These are phyloP conservation scores for Tremellales sp. DNA, from an alignment of 1,284 basidiomycete species.

Conservation along the genomic window DNA sequence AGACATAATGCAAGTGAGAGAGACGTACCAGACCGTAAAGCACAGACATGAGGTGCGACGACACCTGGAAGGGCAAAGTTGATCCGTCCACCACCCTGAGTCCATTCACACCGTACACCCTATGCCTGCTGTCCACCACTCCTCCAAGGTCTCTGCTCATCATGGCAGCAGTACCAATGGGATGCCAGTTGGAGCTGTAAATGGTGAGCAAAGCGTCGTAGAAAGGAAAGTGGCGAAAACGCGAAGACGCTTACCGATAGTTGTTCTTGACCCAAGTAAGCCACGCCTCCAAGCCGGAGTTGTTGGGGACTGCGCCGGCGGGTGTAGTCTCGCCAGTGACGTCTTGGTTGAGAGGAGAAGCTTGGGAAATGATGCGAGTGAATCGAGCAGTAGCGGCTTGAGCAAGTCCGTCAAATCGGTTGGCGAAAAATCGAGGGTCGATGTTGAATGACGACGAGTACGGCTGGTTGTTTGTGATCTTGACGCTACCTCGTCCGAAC, in stretches of 20 bases:
- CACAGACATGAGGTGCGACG: conserved; percentile 37
- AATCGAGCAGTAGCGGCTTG: conserved; percentile 37
- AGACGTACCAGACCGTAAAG: conserved; percentile 36
- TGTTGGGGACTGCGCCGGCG: conserved; percentile 31
- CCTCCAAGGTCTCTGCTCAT: conserved; percentile 59
- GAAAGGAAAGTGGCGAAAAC: no score
- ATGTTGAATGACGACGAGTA: conserved; percentile 25
- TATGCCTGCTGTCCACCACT: conserved; percentile 50
- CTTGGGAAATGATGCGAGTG: conserved; percentile 34
- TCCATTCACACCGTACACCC: conserved; percentile 54
- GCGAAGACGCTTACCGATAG: no score
- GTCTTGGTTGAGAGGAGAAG: conserved; percentile 23
- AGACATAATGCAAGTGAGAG: no score
- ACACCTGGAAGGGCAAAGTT: conserved; percentile 36
- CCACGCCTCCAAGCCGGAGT: conserved; percentile 41
- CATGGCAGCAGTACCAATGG: conserved; percentile 62
- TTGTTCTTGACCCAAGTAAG: conserved; percentile 36
- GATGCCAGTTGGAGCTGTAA: conserved; percentile 46
- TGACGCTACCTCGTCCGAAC: conserved; percentile 42
- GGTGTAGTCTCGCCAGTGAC: conserved; percentile 43
- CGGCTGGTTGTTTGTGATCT: conserved; percentile 33
- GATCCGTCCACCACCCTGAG: conserved; percentile 38
- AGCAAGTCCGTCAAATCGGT: conserved; percentile 40
- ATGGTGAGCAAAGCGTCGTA: no score
- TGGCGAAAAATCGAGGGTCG: conserved; percentile 47